Evolutionary conservation across 2,329 filamentous ascomycete species (phyloP), one percentile per base, ranked within the genome.

Genomic region (Ascochyta lentis): DNA sequence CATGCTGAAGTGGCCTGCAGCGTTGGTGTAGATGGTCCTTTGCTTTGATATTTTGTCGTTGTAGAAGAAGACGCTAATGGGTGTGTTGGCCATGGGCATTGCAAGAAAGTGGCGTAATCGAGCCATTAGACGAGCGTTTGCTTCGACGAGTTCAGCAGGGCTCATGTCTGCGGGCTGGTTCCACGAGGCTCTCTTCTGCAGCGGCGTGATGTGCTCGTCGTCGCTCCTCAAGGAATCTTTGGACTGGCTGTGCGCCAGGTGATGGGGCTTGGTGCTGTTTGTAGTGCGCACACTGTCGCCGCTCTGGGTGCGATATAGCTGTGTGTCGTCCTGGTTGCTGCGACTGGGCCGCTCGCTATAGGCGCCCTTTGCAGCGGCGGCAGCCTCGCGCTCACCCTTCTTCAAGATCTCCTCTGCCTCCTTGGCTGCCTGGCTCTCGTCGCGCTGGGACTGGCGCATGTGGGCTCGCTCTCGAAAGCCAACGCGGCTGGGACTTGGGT

Each of bases 21-120:
- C 89, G 68, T 97, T 89, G 0, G 96, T 99, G 59, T 85, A 84
- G 3, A 96, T 86, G 0, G 91, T 96, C 48, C 89, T 85, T 26
- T 94, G 96, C 65, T 92, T 88, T 1, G 94, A 96, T 46, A 87
- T 83, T 3, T 83, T 78, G 13, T 96, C 87, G 67, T 98, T 95
- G 78, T 96, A 99, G 76, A 99, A 98, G 80, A 98, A 97, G 1
- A 96, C 81, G 0, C 92, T 97, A 49, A 99, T 89, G 0, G 93
- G 89, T 19, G 87, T 84, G 46, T 89, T 85, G 1, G 89, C 86
- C 53, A 93, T 80, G 0, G 95, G 92, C 37, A 88, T 93, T 1
- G 92, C 92, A 78, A 99, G 84, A 72, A 99, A 99, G 0, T 95
- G 95, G 13, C 87, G 88, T 39, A 99, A 82, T 49, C 95, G 85